Evolutionary conservation across 2,329 filamentous ascomycete species (phyloP).

Genomic region (Zymoseptoria pseudotritici): DNA sequence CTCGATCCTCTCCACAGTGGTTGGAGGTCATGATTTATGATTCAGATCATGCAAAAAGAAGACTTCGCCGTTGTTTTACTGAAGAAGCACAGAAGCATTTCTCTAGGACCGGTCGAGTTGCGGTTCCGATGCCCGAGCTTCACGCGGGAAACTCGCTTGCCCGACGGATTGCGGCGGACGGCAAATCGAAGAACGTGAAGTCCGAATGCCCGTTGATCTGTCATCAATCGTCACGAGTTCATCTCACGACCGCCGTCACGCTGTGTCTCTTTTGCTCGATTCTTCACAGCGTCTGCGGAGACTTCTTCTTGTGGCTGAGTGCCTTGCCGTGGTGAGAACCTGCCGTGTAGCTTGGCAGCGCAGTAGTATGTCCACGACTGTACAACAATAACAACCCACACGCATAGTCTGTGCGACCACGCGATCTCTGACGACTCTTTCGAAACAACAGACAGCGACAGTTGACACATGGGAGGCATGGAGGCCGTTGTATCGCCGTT

Average conservation of each 20-base stretch:
- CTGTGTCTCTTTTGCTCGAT: not conserved
- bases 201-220: not conserved
- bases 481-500: not conserved
- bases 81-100: not conserved
- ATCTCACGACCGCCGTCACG: too few species aligned
- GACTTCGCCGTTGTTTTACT: too few species aligned
- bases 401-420: not conserved
- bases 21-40: not conserved
- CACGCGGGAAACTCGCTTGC: too few species aligned
- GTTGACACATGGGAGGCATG: not conserved
- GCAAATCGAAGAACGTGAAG: not conserved
- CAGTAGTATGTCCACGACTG: not conserved
- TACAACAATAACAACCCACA: not conserved
- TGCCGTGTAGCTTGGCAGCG: not conserved
- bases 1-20: not conserved
- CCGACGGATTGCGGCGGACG: too few species aligned
- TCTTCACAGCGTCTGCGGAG: not conserved
- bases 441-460: not conserved
- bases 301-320: not conserved
- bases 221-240: too few species aligned
- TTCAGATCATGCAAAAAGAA: not conserved
- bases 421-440: not conserved
- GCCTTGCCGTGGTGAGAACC: not conserved
- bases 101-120: not conserved
- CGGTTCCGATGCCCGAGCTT: not conserved